These are phyloP conservation scores for Lachnellula suecica DNA, from an alignment of 2,329 filamentous ascomycete species.

Conservation along the genomic window DNA sequence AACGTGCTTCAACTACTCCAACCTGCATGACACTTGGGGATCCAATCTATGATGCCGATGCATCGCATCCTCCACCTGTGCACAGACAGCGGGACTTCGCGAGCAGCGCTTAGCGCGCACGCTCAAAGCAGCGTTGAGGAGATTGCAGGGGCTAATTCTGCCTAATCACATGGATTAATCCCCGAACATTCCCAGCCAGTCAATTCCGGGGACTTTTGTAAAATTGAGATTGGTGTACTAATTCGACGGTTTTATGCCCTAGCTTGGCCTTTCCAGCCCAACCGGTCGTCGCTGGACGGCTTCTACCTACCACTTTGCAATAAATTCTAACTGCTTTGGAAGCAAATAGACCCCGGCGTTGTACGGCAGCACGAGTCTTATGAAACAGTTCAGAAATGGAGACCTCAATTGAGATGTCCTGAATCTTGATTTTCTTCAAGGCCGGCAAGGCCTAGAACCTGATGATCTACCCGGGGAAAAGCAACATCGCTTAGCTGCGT, in stretches of 20 bases:
- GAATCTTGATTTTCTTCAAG: background rate
- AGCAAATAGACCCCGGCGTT: background rate
- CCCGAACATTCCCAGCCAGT: conserved; percentile 26
- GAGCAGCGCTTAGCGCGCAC: conserved; percentile 16
- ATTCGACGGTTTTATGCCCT: conserved; percentile 26
- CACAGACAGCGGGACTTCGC: conserved; percentile 24
- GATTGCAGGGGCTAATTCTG: conserved; percentile 12
- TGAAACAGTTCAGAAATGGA: too few species aligned
- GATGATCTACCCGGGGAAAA: conserved; percentile 5
- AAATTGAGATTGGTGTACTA: conserved; percentile 28
- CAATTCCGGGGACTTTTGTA: conserved; percentile 6
- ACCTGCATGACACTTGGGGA: conserved; percentile 13
- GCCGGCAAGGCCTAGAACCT: conserved; percentile 3
- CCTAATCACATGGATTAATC: conserved; percentile 19
- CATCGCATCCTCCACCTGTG: conserved; percentile 5
- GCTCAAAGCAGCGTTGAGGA: conserved; percentile 19
- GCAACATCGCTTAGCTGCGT: background rate
- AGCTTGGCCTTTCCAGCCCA: conserved; percentile 41
- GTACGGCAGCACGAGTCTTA: background rate
- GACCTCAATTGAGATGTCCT: background rate
- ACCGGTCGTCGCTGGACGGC: conserved; percentile 41
- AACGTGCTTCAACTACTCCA: conserved; percentile 6
- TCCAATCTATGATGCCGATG: conserved; percentile 5
- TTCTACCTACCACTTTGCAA: background rate
- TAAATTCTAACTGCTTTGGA: background rate